A percentile compares a stretch with the other conserved stretches of the same genome.
phyloP scores from a whole-genome alignment of 345 rosid genomes.

The sweet orange (Citrus sinensis) region DNA sequence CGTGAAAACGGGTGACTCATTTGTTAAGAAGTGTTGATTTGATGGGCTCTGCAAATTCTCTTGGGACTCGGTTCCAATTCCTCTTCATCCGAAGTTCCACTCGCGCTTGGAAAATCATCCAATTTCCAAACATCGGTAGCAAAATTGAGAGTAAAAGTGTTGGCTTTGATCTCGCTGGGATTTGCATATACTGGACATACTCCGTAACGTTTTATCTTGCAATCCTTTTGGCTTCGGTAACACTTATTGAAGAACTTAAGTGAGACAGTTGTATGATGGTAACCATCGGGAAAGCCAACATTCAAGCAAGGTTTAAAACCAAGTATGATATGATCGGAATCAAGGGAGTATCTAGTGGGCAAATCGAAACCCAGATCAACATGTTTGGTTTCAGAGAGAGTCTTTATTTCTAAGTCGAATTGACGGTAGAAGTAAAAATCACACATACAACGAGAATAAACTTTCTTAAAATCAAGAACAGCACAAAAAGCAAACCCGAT shows the following conservation, averaged over 20 bases:
- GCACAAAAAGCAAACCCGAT: background rate
- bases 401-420: too few relatives aligned
- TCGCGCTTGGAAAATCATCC: background rate
- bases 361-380: rapidly evolving
- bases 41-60: too few relatives aligned
- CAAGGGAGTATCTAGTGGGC: rapidly evolving
- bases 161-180: background rate
- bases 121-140: background rate
- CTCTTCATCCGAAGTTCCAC: background rate
- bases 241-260: too few relatives aligned
- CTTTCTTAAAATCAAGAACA: background rate
- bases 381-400: too few relatives aligned
- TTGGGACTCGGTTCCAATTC: too few relatives aligned
- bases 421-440: rapidly evolving
- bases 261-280: background rate
- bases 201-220: background rate
- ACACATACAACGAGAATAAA: background rate
- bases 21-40: too few relatives aligned
- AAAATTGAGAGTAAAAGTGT: background rate
- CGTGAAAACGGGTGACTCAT: too few relatives aligned
- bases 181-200: background rate
- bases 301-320: background rate
- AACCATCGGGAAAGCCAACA: background rate
- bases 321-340: background rate
- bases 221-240: too few relatives aligned